Evolutionary conservation across 371 early-diverging fungal genomes (phyloP).

Genomic region (Mortierella sp.): DNA sequence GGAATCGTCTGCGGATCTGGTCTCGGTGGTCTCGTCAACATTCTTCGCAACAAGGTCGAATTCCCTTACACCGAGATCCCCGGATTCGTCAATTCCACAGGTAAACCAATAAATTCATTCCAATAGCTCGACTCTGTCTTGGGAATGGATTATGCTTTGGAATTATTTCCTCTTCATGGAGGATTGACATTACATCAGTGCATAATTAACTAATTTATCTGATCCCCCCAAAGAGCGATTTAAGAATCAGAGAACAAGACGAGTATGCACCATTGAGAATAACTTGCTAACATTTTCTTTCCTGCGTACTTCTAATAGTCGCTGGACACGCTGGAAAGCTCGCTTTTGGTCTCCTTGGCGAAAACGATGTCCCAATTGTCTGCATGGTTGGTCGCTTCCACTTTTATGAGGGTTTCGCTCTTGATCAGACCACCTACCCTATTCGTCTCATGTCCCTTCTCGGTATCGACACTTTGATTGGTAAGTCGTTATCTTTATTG

Average conservation of each 20-base stretch:
- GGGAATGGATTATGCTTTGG: not conserved
- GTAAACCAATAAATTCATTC: slow-evolving; percentile 57
- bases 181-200: no score
- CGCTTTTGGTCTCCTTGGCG: slow-evolving; percentile 88
- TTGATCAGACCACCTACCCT: slow-evolving; percentile 86
- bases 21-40: slow-evolving; percentile 86
- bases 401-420: slow-evolving; percentile 88
- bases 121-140: no score
- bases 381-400: slow-evolving; percentile 93
- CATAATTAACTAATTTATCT: not conserved
- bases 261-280: not conserved
- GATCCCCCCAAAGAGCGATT: no score
- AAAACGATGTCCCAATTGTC: slow-evolving; percentile 74
- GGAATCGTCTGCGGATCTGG: slow-evolving; percentile 96
- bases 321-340: slow-evolving; percentile 93
- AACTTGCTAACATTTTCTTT: not conserved
- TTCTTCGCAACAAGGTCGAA: slow-evolving; percentile 75
- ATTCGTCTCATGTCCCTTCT: slow-evolving; percentile 89
- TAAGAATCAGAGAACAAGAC: not conserved
- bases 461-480: slow-evolving; percentile 82
- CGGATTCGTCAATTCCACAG: slow-evolving; percentile 87
- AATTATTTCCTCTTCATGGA: no score
- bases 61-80: slow-evolving; percentile 89
- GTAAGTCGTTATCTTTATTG: slow-evolving; percentile 42
- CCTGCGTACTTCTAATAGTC: slow-evolving; percentile 60